A percentile compares a stretch with the other conserved stretches of the same genome.
These are phyloP conservation scores for Citrullus mucosospermus DNA, from an alignment of 306 rosid genomes.

Conservation along the genomic window DNA sequence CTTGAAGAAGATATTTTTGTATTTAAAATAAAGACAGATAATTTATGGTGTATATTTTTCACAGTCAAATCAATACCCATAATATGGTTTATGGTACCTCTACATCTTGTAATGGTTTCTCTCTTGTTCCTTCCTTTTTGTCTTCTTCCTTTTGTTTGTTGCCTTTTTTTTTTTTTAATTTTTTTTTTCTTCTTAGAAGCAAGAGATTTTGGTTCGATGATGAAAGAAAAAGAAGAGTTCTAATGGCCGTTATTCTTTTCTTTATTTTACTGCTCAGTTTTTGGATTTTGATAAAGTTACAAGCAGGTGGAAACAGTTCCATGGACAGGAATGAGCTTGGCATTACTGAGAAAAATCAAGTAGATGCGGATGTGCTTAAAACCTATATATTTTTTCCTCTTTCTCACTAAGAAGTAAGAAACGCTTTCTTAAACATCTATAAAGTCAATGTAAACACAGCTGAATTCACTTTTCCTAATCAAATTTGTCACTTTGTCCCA, in stretches of 20 bases:
- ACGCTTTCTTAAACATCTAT: too few species aligned
- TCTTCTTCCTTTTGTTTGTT: background rate
- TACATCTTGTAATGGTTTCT: background rate
- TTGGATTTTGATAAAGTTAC: background rate
- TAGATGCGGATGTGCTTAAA: background rate
- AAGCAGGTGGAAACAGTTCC: background rate
- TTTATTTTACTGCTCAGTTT: background rate
- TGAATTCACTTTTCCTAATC: background rate
- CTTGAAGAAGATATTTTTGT: slow-evolving; percentile 10
- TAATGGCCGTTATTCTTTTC: background rate
- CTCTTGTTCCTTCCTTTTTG: background rate
- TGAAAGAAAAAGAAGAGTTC: background rate
- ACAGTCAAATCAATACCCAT: slow-evolving; percentile 3
- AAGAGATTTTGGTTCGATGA: background rate
- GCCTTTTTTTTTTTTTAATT: too few species aligned
- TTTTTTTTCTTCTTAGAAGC: background rate
- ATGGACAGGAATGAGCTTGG: background rate
- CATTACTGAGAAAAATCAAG: background rate
- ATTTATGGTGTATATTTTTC: slow-evolving; percentile 8
- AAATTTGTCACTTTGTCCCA: background rate
- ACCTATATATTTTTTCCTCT: too few species aligned
- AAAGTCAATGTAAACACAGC: too few species aligned
- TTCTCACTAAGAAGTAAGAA: too few species aligned
- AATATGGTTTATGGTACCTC: slow-evolving; percentile 3
- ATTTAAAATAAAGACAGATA: slow-evolving; percentile 6